These are phyloP conservation scores for Ogataea angusta DNA, from an alignment of 805 yeast species.

Conservation along the genomic window DNA sequence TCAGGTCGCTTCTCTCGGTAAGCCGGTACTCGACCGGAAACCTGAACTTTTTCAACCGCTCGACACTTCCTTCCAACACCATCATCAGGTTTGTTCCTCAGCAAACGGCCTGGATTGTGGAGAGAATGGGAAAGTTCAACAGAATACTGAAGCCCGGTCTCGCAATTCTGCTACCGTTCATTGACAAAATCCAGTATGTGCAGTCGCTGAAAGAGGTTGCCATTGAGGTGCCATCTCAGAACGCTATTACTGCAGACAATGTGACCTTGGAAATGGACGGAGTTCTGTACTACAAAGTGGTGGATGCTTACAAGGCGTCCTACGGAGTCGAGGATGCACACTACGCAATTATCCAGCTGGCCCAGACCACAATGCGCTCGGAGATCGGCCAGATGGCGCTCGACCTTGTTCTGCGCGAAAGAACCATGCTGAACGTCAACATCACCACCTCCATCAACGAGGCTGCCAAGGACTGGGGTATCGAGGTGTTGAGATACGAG, in stretches of 20 bases:
- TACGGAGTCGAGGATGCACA: conserved; percentile 88
- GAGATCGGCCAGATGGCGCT: conserved; percentile 82
- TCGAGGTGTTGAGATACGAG: conserved; percentile 77
- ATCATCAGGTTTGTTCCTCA: conserved; percentile 79
- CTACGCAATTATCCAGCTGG: conserved; percentile 80
- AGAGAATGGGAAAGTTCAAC: conserved; percentile 84
- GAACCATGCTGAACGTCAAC: conserved; percentile 67
- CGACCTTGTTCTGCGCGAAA: conserved; percentile 74
- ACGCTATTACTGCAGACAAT: conserved; percentile 82
- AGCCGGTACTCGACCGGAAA: conserved; percentile 15
- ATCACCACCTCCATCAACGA: conserved; percentile 79
- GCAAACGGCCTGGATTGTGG: conserved; percentile 88
- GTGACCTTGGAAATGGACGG: conserved; percentile 86
- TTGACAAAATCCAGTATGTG: conserved; percentile 77
- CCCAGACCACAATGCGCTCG: conserved; percentile 88
- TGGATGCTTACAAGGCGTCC: conserved; percentile 80
- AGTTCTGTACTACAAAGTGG: conserved; percentile 70
- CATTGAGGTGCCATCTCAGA: conserved; percentile 79
- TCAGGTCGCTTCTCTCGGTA: conserved; percentile 1
- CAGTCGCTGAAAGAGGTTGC: conserved; percentile 81
- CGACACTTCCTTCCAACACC: conserved; percentile 69
- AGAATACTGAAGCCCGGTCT: conserved; percentile 70
- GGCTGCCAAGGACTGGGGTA: conserved; percentile 85
- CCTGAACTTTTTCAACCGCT: conserved; percentile 26
- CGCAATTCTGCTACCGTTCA: conserved; percentile 65